phyloP scores from a whole-genome alignment of 2,329 filamentous ascomycete genomes.

The Cyanodermella asteris region DNA sequence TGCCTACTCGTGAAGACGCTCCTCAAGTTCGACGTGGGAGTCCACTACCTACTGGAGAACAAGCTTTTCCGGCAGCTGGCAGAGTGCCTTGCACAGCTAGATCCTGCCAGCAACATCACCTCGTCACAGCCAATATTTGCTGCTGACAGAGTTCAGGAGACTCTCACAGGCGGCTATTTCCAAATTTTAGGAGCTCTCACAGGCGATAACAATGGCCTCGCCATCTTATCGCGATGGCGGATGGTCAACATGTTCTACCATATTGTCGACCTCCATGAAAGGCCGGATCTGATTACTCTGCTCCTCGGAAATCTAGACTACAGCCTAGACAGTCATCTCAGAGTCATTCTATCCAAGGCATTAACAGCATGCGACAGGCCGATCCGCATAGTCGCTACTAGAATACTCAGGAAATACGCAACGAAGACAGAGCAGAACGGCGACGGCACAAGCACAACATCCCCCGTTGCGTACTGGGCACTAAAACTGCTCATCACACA shows the following conservation, averaged over 20 bases:
- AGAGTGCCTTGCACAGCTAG: constrained; percentile 86
- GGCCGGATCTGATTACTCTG: constrained; percentile 75
- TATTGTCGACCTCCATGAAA: constrained; percentile 75
- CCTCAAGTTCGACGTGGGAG: constrained; percentile 65
- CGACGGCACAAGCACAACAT: constrained; percentile 11
- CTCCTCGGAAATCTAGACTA: constrained; percentile 87
- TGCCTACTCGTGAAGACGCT: constrained; percentile 74
- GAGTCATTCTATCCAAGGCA: constrained; percentile 81
- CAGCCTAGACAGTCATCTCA: constrained; percentile 64
- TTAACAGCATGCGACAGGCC: constrained; percentile 78
- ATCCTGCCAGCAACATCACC: constrained; percentile 67
- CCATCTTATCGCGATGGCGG: constrained; percentile 85
- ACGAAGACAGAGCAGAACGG: constrained; percentile 29
- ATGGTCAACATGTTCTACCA: constrained; percentile 99
- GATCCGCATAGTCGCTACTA: constrained; percentile 76
- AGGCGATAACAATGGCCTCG: constrained; percentile 58
- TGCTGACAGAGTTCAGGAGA: constrained; percentile 60
- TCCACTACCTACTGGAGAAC: constrained; percentile 69
- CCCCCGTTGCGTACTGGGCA: constrained; percentile 40
- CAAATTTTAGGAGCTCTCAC: constrained; percentile 75
- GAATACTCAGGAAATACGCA: constrained; percentile 69
- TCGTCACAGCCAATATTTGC: constrained; percentile 71
- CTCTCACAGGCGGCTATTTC: constrained; percentile 81
- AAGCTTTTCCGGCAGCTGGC: constrained; percentile 86
- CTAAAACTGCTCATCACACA: constrained; percentile 95